Evolutionary conservation across 805 yeast genomes (phyloP).

Genomic region (Yarrowia osloensis): DNA sequence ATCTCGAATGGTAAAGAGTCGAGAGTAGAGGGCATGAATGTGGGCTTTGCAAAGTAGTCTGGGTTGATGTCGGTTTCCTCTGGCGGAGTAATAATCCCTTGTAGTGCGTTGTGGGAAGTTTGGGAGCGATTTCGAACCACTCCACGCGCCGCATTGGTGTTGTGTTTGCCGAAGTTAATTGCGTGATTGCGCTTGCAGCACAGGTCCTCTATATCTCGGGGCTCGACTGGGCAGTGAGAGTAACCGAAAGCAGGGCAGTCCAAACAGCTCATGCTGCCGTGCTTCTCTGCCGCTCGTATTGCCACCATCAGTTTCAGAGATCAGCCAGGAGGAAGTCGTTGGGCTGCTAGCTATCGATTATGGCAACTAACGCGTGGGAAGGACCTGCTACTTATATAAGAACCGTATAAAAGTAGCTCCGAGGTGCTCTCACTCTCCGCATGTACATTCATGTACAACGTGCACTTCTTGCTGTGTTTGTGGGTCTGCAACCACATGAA

Average conservation of each 20-base stretch:
- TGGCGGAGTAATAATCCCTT: background rate
- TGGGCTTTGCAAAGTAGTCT: background rate
- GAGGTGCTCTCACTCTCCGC: background rate
- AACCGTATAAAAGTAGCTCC: background rate
- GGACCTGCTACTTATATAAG: background rate
- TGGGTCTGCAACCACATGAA: background rate
- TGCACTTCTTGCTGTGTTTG: background rate
- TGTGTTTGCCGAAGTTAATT: background rate
- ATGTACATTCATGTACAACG: background rate
- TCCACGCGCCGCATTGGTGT: background rate
- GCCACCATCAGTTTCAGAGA: no score
- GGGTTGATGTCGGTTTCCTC: background rate
- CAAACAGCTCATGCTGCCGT: conserved; percentile 5
- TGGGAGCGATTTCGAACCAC: background rate
- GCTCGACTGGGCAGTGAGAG: conserved; percentile 9
- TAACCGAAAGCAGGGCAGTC: conserved; percentile 22
- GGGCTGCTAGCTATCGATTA: no score
- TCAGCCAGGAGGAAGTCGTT: no score
- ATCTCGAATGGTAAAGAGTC: conserved; percentile 40
- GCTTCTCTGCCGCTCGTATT: background rate
- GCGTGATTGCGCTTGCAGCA: conserved; percentile 3
- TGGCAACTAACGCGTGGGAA: no score
- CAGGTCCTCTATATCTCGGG: conserved; percentile 20
- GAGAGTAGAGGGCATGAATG: conserved; percentile 19
- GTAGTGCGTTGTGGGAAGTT: background rate